phyloP scores from a whole-genome alignment of 78 protist genomes.

The Dictyostelium intermedium region DNA sequence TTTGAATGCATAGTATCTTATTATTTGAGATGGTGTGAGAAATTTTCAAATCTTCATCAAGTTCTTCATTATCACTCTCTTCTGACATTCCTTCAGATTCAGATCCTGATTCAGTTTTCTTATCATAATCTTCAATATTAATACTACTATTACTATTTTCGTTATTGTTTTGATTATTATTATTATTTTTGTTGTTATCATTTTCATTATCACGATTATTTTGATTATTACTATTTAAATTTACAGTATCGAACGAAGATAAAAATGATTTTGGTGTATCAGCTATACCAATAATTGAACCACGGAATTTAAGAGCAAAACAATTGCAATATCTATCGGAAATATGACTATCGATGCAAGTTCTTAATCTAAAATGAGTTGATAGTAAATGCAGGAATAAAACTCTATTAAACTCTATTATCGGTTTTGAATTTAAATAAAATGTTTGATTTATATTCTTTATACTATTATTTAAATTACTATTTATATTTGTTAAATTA shows the following conservation, averaged over 20 bases:
- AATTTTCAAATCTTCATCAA: background rate
- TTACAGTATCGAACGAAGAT: conserved; percentile 30
- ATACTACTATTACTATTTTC: background rate
- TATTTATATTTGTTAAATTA: background rate
- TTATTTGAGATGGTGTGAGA: conserved; percentile 41
- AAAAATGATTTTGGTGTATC: conserved; percentile 8
- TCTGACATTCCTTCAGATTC: background rate
- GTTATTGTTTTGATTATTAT: background rate
- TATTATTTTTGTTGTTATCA: background rate
- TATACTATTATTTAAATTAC: background rate
- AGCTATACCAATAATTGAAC: conserved; percentile 39
- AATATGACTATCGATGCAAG: conserved; percentile 21
- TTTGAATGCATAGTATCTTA: conserved; percentile 32
- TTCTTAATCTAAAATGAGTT: conserved; percentile 26
- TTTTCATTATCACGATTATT: background rate
- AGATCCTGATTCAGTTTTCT: background rate
- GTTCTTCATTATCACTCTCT: background rate
- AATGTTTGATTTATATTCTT: background rate
- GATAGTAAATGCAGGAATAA: conserved; percentile 27
- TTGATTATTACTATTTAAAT: background rate
- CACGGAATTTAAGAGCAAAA: conserved; percentile 36
- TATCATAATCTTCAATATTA: background rate
- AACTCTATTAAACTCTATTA: conserved; percentile 28
- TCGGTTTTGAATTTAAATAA: conserved; percentile 11
- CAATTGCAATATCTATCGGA: conserved; percentile 17